phyloP scores from a whole-genome alignment of 2,329 filamentous ascomycete species.

The Zelopaecilomyces penicillatus region DNA sequence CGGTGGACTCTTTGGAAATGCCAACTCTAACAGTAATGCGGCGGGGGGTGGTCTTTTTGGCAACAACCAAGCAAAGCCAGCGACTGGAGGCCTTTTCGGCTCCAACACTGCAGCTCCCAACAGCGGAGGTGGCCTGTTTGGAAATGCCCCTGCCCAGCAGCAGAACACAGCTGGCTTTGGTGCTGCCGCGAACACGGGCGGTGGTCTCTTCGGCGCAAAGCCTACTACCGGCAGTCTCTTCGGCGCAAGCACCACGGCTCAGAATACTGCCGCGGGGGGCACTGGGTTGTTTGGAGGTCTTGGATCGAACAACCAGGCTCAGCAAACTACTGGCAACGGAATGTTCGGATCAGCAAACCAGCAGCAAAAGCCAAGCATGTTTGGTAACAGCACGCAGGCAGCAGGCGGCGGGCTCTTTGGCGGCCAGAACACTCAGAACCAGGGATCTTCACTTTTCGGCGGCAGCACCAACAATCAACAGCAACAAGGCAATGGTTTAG shows the following conservation, averaged over 20 bases:
- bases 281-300: constrained; percentile 37
- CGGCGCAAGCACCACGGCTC: constrained; percentile 25
- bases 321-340: constrained; percentile 32
- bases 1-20: constrained; percentile 34
- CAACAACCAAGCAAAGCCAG: constrained; percentile 31
- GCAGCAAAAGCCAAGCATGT: constrained; percentile 40
- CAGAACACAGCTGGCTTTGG: constrained; percentile 27
- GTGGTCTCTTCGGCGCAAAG: constrained; percentile 34
- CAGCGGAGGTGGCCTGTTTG: constrained; percentile 36
- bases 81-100: constrained; percentile 30
- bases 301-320: constrained; percentile 26
- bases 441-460: constrained; percentile 37
- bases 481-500: constrained; percentile 31
- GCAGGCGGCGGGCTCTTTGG: constrained; percentile 48
- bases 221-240: constrained; percentile 31
- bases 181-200: constrained; percentile 22
- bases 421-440: constrained; percentile 35
- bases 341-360: constrained; percentile 40
- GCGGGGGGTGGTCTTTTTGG: constrained; percentile 35
- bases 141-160: constrained; percentile 34
- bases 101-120: constrained; percentile 16
- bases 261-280: constrained; percentile 27
- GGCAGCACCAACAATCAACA: constrained; percentile 40
- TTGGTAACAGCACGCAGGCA: constrained; percentile 39
- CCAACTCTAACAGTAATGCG: constrained; percentile 21